Percentiles rank a stretch among this genome's conserved stretches.
Evolutionary conservation across 306 rosid species (phyloP).

Genomic region (Gastrolobium villosum): DNA sequence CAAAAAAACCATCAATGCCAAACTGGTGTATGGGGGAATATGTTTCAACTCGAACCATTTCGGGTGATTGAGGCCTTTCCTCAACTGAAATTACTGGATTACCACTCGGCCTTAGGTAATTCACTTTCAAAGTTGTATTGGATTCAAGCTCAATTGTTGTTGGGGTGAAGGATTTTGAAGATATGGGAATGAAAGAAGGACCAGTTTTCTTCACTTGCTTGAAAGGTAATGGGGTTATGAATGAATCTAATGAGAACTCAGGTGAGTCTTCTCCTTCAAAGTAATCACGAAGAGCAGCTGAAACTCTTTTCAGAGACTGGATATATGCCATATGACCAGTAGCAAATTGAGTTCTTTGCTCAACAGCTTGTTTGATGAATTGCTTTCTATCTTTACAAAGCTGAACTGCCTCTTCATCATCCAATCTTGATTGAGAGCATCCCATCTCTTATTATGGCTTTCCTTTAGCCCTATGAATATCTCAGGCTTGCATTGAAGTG

Average conservation of each 20-base stretch:
- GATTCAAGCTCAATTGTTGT: slow-evolving; percentile 59
- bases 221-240: slow-evolving; percentile 63
- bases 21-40: slow-evolving; percentile 67
- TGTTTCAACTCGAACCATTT: slow-evolving; percentile 69
- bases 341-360: slow-evolving; percentile 76
- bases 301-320: slow-evolving; percentile 75
- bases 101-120: slow-evolving; percentile 78
- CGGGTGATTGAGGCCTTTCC: slow-evolving; percentile 85
- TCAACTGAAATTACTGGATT: slow-evolving; percentile 76
- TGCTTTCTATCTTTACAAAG: slow-evolving; percentile 88
- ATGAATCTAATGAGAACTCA: slow-evolving; percentile 70
- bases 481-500: slow-evolving; percentile 68
- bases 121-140: slow-evolving; percentile 64
- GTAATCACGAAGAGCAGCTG: slow-evolving; percentile 84
- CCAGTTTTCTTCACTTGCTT: slow-evolving; percentile 69
- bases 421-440: slow-evolving; percentile 88
- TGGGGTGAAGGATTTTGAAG: slow-evolving; percentile 63
- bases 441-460: slow-evolving; percentile 72
- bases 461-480: slow-evolving; percentile 58
- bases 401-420: slow-evolving; percentile 88
- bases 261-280: slow-evolving; percentile 71
- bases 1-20: slow-evolving; percentile 70
- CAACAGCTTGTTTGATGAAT: slow-evolving; percentile 90
- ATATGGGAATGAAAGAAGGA: slow-evolving; percentile 68
- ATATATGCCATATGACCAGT: slow-evolving; percentile 80